Evolutionary conservation across 2,329 filamentous ascomycete species (phyloP).

Genomic region (Monosporascus ibericus): DNA sequence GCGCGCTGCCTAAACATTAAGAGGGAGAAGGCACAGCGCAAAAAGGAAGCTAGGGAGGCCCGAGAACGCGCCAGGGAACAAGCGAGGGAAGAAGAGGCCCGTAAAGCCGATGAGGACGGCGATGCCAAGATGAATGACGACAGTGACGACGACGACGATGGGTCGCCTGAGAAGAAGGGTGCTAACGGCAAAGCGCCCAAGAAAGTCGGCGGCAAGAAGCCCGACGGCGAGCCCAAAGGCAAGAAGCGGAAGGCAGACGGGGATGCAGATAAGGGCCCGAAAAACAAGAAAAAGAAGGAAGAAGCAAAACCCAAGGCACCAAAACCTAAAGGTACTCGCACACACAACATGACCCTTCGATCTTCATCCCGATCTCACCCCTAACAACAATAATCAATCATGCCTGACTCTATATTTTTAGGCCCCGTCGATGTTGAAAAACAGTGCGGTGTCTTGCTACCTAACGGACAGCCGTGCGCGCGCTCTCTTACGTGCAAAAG

Average conservation of each 20-base stretch:
- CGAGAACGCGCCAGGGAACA: slow-evolving; percentile 59
- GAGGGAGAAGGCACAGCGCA: slow-evolving; percentile 71
- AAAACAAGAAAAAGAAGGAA: slow-evolving; percentile 92
- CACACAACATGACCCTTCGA: not conserved
- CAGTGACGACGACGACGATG: slow-evolving; percentile 44
- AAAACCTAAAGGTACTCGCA: slow-evolving; percentile 66
- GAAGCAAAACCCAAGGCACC: slow-evolving; percentile 77
- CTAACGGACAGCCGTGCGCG: slow-evolving; percentile 82
- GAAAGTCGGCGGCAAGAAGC: slow-evolving; percentile 61
- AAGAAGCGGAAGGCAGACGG: slow-evolving; percentile 75
- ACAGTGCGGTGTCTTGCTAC: slow-evolving; percentile 82
- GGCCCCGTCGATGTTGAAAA: slow-evolving; percentile 89
- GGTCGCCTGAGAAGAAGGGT: slow-evolving; percentile 34
- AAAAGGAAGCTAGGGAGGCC: slow-evolving; percentile 69
- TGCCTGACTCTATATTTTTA: slow-evolving; percentile 19
- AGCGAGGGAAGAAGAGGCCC: slow-evolving; percentile 50
- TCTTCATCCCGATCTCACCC: not conserved
- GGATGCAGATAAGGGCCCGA: slow-evolving; percentile 75
- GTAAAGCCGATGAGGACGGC: slow-evolving; percentile 43
- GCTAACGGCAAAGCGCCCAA: slow-evolving; percentile 39
- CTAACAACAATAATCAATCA: slow-evolving; percentile 1
- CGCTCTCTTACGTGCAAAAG: slow-evolving; percentile 89
- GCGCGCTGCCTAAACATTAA: slow-evolving; percentile 79
- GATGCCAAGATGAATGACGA: slow-evolving; percentile 33
- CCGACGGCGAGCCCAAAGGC: slow-evolving; percentile 58